phyloP scores from a whole-genome alignment of 805 yeast species.

The Myxozyma lipomycoides region DNA sequence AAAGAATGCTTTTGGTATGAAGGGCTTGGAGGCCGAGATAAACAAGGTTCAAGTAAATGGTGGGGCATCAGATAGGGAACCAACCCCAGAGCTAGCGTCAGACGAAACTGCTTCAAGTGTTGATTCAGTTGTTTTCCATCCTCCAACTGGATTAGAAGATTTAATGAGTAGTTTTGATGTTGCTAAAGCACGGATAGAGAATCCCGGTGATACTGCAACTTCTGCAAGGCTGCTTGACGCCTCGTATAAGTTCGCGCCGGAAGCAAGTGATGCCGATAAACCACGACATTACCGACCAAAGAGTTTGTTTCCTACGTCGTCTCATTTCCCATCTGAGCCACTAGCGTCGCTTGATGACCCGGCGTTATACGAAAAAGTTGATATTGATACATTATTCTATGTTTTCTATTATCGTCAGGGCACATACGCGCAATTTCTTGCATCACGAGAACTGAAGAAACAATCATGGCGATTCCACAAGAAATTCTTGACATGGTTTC shows the following conservation, averaged over 20 bases:
- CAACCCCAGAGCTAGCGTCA: constrained; percentile 22
- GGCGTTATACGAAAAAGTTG: constrained; percentile 63
- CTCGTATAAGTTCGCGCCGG: constrained; percentile 85
- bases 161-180: constrained; percentile 39
- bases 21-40: constrained; percentile 23
- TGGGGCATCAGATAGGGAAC: not conserved
- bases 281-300: constrained; percentile 74
- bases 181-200: constrained; percentile 45
- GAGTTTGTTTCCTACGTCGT: constrained; percentile 83
- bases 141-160: constrained; percentile 44
- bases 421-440: constrained; percentile 63
- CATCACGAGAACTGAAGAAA: constrained; percentile 73
- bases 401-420: constrained; percentile 84
- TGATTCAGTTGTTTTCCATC: constrained; percentile 19
- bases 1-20: constrained; percentile 9
- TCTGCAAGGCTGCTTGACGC: constrained; percentile 63
- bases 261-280: constrained; percentile 82
- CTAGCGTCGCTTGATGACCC: constrained; percentile 50
- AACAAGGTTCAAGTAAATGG: constrained; percentile 6
- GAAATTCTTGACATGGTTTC: constrained; percentile 75
- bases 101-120: constrained; percentile 20
- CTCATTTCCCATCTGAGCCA: constrained; percentile 86
- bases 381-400: constrained; percentile 83
- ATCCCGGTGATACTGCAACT: constrained; percentile 49
- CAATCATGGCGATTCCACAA: constrained; percentile 82